Evolutionary conservation across 1,284 basidiomycete genomes (phyloP), one percentile per base, ranked within the genome.

Genomic region (Lignosus rhinocerotis): DNA sequence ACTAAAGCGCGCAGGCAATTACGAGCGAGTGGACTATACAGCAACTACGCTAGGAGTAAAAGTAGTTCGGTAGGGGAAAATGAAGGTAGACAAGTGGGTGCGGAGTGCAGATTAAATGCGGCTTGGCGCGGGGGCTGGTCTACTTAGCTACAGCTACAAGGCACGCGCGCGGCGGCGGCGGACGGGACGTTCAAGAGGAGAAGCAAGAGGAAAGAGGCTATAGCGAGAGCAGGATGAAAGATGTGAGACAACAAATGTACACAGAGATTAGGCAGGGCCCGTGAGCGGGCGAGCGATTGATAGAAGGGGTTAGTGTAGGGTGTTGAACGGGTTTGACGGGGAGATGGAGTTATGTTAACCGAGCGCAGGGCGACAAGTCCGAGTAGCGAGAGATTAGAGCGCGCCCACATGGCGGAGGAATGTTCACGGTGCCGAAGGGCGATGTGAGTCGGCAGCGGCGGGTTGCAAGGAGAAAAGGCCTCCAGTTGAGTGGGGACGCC

Each of bases 91-190:
- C 14, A 17, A 10, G 17, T 11, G 19, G 42, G 19, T 17, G 21
- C 8, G 10, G n/a, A 25, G 21, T 10, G 51, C 33, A 38, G 25
- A n/a, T 38, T 49, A 14, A 46, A 39, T 6, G 49, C 51, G 32
- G 33, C 12, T 19, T 36, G 41, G 31, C 21, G 43, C 30, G 36
- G 6, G 38, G 30, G n/a, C 11, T 31, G 16, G 38, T 43, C 45
- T 44, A 48, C 50, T 45, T 55, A 45, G 51, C 58, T 63, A 63
- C 61, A 60, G 61, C 61, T 63, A 63, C 61, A 63, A 48, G 47
- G 52, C 34, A 21, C 42, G 44, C 21, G 34, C 39, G 31, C 30
- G 30, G 30, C 9, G 25, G 53, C 36, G 55, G 30, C 38, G 21
- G 14, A 34, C 41, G 46, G 30, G 38, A n/a, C 16, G 41, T 46